These are phyloP conservation scores for Penicillium sp. DNA, from an alignment of 2,329 filamentous ascomycete species.

Conservation along the genomic window DNA sequence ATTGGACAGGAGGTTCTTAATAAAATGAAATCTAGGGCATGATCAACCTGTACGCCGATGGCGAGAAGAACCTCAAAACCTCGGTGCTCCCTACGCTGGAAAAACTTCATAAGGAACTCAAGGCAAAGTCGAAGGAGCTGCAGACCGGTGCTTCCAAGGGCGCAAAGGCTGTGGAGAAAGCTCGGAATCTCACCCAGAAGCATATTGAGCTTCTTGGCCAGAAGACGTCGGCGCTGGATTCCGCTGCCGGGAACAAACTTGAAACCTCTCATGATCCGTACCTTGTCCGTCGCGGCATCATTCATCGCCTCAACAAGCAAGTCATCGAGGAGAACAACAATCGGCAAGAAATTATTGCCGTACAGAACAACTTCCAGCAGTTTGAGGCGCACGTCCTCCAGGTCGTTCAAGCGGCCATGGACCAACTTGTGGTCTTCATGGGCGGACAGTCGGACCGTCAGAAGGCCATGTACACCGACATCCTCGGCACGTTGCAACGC, in stretches of 20 bases:
- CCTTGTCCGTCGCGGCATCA: slow-evolving; percentile 77
- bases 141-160: slow-evolving; percentile 78
- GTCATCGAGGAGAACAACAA: slow-evolving; percentile 96
- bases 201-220: slow-evolving; percentile 93
- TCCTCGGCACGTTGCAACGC: slow-evolving; percentile 75
- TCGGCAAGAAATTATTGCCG: slow-evolving; percentile 83
- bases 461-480: slow-evolving; percentile 80
- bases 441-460: slow-evolving; percentile 81
- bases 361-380: slow-evolving; percentile 86
- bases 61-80: slow-evolving; percentile 86
- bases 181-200: slow-evolving; percentile 84
- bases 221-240: slow-evolving; percentile 79
- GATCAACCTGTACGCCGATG: slow-evolving; percentile 86
- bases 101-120: slow-evolving; percentile 92
- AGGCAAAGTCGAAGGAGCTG: slow-evolving; percentile 92
- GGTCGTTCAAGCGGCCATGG: slow-evolving; percentile 80
- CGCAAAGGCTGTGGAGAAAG: slow-evolving; percentile 90
- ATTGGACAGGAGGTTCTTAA: background rate
- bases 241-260: slow-evolving; percentile 69
- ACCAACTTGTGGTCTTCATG: slow-evolving; percentile 80
- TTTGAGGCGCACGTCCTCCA: slow-evolving; percentile 88
- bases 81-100: slow-evolving; percentile 87
- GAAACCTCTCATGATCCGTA: slow-evolving; percentile 83
- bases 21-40: slow-evolving; percentile 62
- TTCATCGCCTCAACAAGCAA: slow-evolving; percentile 87